Evolutionary conservation across 2,329 filamentous ascomycete genomes (phyloP), one percentile per base, ranked within the genome.

Genomic region (Penicillium sp.): DNA sequence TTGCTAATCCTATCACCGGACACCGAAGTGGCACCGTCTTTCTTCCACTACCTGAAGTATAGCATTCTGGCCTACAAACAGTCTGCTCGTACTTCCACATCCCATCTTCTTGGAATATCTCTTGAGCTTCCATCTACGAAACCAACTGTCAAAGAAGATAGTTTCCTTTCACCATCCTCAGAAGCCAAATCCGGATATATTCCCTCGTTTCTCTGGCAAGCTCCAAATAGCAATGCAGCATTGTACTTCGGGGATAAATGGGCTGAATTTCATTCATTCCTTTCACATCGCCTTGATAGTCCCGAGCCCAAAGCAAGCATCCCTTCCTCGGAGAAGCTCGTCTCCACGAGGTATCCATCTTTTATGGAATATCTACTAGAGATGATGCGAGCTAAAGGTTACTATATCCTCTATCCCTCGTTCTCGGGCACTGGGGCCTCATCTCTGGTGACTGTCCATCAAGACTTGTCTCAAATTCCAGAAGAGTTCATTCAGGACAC

Each of bases 31-130:
- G 90, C 90, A 0, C 86, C 88, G 1, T 83, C 90, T 1, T 98
- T 91, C 71, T 93, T 89, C 61, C 91, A 96, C 61, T 96, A 95
- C 70, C 78, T 96, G 14, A 91, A 90, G 71, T 96, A 91, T 71
- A 75, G 83, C 1, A 77, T 93, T 0, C 78, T 98, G 4, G 87
- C 91, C 65, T 93, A 95, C 71, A 85, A 84, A 61, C 90, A 96
- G 73, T 91, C 91, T 0, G 69, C 74, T 70, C 66, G 21, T 13
- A n/a, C 19, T 29, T 71, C 70, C 6, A 78, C 68, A 71, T 81
- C 79, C 1, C 80, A 84, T 14, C 77, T 97, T 2, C 81, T 96
- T 60, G 92, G 91, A 2, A 84, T 97, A 53, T 92, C 90, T 56
- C 84, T 98, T 4, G 88, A 92, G 56, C 78, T 91, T 16, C 92